Evolutionary conservation across 768 basidiomycete genomes (phyloP).

Genomic region (Agaricus subrufescens): DNA sequence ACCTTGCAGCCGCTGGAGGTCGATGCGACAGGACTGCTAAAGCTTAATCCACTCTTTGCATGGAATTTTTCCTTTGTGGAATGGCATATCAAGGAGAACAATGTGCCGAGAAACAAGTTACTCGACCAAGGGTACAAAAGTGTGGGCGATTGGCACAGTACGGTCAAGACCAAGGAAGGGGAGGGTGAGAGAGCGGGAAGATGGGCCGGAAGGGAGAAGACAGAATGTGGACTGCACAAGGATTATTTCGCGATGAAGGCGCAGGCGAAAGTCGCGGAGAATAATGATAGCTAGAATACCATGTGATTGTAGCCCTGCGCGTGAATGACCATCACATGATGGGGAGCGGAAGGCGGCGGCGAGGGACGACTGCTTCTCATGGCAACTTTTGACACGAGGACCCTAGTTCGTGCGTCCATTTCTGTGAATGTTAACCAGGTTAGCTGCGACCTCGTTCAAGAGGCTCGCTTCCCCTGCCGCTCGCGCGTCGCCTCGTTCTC

Average conservation of each 20-base stretch:
- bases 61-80: conserved; percentile 88
- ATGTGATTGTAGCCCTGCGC: neutral
- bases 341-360: neutral
- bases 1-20: conserved; percentile 83
- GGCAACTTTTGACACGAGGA: conserved; percentile 8
- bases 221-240: conserved; percentile 93
- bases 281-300: neutral
- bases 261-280: conserved; percentile 34
- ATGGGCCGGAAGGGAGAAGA: conserved; percentile 89
- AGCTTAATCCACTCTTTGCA: conserved; percentile 88
- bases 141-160: conserved; percentile 98
- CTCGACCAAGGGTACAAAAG: conserved; percentile 91
- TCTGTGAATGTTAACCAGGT: neutral
- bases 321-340: conserved; percentile 9
- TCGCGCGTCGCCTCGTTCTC: neutral
- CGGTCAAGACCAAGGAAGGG: conserved; percentile 58
- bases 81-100: conserved; percentile 74
- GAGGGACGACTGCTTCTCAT: neutral
- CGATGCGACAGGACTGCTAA: conserved; percentile 84
- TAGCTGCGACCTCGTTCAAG: neutral
- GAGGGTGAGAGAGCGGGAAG: conserved; percentile 88
- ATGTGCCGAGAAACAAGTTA: conserved; percentile 84
- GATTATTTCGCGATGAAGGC: conserved; percentile 80
- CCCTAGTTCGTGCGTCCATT: neutral
- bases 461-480: neutral